Evolutionary conservation across 345 rosid species (phyloP).

Genomic region (Arabidopsis suecica): DNA sequence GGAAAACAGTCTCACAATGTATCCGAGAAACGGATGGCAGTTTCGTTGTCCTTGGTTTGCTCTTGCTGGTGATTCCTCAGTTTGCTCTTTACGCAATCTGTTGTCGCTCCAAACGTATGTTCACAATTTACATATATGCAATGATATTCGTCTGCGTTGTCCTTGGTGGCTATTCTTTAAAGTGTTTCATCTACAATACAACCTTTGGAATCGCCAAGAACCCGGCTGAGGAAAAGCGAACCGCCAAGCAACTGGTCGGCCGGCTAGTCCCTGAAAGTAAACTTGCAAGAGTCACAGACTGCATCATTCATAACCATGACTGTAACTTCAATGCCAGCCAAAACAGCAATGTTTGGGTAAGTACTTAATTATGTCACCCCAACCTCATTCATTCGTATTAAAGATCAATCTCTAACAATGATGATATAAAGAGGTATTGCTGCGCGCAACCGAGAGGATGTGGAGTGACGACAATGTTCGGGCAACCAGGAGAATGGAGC

Average conservation of each 20-base stretch:
- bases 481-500: conserved; percentile 40
- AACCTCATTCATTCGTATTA: not conserved
- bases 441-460: conserved; percentile 42
- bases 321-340: conserved; percentile 39
- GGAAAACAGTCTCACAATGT: conserved; percentile 26
- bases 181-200: conserved; percentile 34
- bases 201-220: conserved; percentile 40
- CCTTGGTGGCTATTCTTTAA: conserved; percentile 33
- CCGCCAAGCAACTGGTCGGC: conserved; percentile 35
- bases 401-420: not conserved
- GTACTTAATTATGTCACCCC: not conserved
- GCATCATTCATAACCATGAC: conserved; percentile 38
- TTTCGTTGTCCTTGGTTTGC: conserved; percentile 26
- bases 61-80: conserved; percentile 38
- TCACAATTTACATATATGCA: conserved; percentile 27
- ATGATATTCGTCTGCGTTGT: conserved; percentile 28
- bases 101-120: conserved; percentile 32
- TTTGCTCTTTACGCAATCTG: conserved; percentile 40
- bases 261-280: conserved; percentile 29
- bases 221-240: conserved; percentile 30
- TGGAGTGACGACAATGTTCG: conserved; percentile 34
- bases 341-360: conserved; percentile 49
- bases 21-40: conserved; percentile 22
- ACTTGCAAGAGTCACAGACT: conserved; percentile 4
- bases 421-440: conserved; percentile 31